Percentiles rank a stretch among this genome's conserved stretches.
Evolutionary conservation across 805 yeast genomes (phyloP).

Genomic region (Priceomyces melissophilus): DNA sequence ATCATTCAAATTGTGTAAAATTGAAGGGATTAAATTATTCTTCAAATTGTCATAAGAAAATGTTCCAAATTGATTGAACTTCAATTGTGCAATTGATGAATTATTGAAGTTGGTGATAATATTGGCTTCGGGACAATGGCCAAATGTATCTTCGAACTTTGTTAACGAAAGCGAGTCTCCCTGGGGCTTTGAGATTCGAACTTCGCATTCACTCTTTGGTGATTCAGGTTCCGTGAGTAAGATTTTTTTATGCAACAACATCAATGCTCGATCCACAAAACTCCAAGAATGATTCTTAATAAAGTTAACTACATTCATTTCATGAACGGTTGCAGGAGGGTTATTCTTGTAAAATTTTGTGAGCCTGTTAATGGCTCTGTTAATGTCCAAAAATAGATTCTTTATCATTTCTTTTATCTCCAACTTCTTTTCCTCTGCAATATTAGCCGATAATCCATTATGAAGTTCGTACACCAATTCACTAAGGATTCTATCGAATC

Average conservation of each 20-base stretch:
- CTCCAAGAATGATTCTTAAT: conserved; percentile 48
- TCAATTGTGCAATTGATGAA: conserved; percentile 32
- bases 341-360: conserved; percentile 27
- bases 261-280: conserved; percentile 52
- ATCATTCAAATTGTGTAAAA: conserved; percentile 54
- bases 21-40: conserved; percentile 53
- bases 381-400: conserved; percentile 48
- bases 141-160: conserved; percentile 40
- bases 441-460: conserved; percentile 43
- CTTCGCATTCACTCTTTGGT: conserved; percentile 7
- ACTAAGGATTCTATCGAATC: conserved; percentile 49
- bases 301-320: conserved; percentile 44
- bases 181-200: conserved; percentile 7
- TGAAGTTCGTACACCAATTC: conserved; percentile 51
- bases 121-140: conserved; percentile 34
- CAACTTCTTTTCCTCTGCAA: conserved; percentile 41
- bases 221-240: conserved; percentile 26
- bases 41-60: conserved; percentile 52
- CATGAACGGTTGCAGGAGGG: conserved; percentile 38
- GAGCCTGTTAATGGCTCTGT: conserved; percentile 44
- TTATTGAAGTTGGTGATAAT: conserved; percentile 36
- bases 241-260: conserved; percentile 42
- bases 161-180: conserved; percentile 30
- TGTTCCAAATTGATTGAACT: conserved; percentile 31
- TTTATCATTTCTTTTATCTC: conserved; percentile 47